phyloP scores from a whole-genome alignment of 2,329 filamentous ascomycete genomes.

The Daldinia eschscholtzii region DNA sequence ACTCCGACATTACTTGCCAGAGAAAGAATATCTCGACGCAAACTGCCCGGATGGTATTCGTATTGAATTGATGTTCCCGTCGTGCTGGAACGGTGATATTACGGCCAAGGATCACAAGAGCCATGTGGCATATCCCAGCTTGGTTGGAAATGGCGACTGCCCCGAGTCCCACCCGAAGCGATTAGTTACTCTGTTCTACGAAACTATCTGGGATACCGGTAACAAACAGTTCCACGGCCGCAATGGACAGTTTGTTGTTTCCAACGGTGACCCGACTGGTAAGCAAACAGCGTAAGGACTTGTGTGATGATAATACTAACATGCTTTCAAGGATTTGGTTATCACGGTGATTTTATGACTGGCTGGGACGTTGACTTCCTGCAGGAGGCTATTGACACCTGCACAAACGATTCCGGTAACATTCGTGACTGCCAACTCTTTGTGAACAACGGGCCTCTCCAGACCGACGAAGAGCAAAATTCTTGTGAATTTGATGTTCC shows the following conservation, averaged over 20 bases:
- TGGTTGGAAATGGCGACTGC: slow-evolving; percentile 82
- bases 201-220: slow-evolving; percentile 85
- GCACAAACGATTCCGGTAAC: slow-evolving; percentile 77
- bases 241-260: slow-evolving; percentile 77
- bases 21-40: slow-evolving; percentile 82
- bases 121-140: slow-evolving; percentile 82
- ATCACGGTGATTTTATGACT: slow-evolving; percentile 84
- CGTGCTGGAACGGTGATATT: slow-evolving; percentile 85
- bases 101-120: slow-evolving; percentile 68
- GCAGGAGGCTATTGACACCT: slow-evolving; percentile 78
- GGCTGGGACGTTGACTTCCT: slow-evolving; percentile 80
- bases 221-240: slow-evolving; percentile 66
- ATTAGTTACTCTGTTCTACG: slow-evolving; percentile 82
- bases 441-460: slow-evolving; percentile 62
- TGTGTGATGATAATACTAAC: slow-evolving; percentile 30
- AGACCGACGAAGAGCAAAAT: slow-evolving; percentile 65
- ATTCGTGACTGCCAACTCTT: slow-evolving; percentile 84
- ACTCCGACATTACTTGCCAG: slow-evolving; percentile 83
- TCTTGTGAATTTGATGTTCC: slow-evolving; percentile 75
- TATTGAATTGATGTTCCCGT: slow-evolving; percentile 88
- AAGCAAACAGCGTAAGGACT: slow-evolving; percentile 45
- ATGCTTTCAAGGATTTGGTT: slow-evolving; percentile 71
- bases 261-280: slow-evolving; percentile 83
- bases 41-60: slow-evolving; percentile 87
- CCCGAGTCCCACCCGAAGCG: slow-evolving; percentile 76